These are phyloP conservation scores for Gastrodia elata DNA, from an alignment of 106 monocot species.

Conservation along the genomic window DNA sequence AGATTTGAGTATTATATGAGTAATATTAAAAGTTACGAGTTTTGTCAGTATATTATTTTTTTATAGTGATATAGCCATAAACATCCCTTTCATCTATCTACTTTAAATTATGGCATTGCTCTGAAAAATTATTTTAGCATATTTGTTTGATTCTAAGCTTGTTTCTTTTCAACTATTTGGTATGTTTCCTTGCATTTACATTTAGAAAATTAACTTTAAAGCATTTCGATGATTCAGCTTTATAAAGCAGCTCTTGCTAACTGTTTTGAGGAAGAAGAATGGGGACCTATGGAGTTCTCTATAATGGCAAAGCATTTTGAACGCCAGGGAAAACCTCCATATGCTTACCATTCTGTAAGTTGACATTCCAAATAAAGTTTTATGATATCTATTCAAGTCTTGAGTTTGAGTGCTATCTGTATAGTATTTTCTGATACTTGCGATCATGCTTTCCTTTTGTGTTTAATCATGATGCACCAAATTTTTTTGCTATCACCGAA, in stretches of 20 bases:
- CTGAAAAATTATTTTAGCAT: neutral
- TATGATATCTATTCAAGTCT: neutral
- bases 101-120: neutral
- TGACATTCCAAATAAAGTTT: neutral
- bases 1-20: too few species aligned
- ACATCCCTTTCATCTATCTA: neutral
- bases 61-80: too few species aligned
- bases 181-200: neutral
- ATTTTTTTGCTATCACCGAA: too few species aligned
- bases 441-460: neutral
- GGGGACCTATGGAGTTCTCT: slow-evolving; percentile 89
- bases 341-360: slow-evolving; percentile 90
- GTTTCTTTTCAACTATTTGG: neutral
- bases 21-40: too few species aligned
- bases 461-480: neutral
- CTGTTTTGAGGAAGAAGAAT: slow-evolving; percentile 87
- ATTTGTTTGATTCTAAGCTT: neutral
- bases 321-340: slow-evolving; percentile 92
- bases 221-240: slow-evolving; percentile 35
- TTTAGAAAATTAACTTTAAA: neutral
- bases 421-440: neutral
- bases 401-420: neutral
- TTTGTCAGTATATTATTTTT: too few species aligned
- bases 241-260: slow-evolving; percentile 90
- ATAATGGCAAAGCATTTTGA: slow-evolving; percentile 98